A percentile compares a stretch with the other conserved stretches of the same genome.
These are phyloP conservation scores for Erigeron canadensis DNA, from an alignment of 129 eudicot species.

Conservation along the genomic window DNA sequence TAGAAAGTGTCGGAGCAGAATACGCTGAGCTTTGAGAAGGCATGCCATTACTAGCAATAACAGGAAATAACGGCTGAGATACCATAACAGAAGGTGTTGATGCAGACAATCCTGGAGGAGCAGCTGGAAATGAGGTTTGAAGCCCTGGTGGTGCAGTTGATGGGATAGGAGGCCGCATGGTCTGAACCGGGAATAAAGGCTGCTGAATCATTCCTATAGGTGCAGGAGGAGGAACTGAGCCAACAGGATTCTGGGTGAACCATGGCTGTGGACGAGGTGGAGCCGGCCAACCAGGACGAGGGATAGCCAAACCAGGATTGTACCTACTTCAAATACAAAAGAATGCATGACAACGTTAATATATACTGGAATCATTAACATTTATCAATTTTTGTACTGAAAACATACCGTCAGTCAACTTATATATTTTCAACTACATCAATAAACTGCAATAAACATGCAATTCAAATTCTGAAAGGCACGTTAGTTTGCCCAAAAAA, in stretches of 20 bases:
- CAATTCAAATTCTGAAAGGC: background rate
- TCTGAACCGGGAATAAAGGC: conserved; percentile 87
- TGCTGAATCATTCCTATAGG: conserved; percentile 63
- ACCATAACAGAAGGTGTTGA: conserved; percentile 51
- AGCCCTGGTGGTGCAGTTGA: conserved; percentile 51
- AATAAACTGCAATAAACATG: background rate
- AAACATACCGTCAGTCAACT: background rate
- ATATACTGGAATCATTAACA: background rate
- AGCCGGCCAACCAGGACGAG: conserved; percentile 79
- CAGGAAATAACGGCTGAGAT: conserved; percentile 93
- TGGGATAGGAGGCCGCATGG: conserved; percentile 36
- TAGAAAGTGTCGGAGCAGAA: conserved; percentile 51
- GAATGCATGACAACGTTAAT: background rate
- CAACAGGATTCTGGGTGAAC: conserved; percentile 59
- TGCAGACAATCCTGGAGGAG: conserved; percentile 66
- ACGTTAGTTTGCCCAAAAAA: background rate
- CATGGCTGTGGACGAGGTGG: conserved; percentile 91
- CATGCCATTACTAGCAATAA: conserved; percentile 51
- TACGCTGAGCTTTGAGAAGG: conserved; percentile 56
- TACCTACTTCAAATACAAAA: conserved; percentile 47
- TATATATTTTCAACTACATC: background rate
- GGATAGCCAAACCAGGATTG: conserved; percentile 60
- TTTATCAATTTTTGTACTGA: background rate
- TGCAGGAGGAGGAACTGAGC: conserved; percentile 62
- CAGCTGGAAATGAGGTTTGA: conserved; percentile 49